A percentile compares a stretch with the other conserved stretches of the same genome.
Evolutionary conservation across 768 basidiomycete species (phyloP).

Genomic region (Auriscalpium orientale): DNA sequence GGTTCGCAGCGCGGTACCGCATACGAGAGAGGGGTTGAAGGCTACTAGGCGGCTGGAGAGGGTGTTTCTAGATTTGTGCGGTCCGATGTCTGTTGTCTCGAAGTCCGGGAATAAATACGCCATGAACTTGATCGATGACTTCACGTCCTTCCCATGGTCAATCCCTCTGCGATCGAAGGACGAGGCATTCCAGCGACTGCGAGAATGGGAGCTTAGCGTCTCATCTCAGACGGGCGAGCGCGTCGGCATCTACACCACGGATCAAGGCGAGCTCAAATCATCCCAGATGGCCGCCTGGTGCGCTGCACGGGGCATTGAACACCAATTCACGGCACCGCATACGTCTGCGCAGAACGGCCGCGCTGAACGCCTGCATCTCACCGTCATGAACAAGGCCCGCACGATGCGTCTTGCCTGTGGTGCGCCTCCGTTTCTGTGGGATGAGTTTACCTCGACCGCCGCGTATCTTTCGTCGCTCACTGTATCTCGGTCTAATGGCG

Average conservation of each 20-base stretch:
- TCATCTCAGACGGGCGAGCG: not conserved
- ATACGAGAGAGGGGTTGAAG: not conserved
- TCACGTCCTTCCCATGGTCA: not conserved
- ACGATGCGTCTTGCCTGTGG: not conserved
- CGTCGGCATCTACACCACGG: not conserved
- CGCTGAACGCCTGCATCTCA: not conserved
- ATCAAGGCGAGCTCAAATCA: not conserved
- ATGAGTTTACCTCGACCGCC: not conserved
- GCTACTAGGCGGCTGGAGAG: not conserved
- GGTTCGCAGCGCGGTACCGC: not conserved
- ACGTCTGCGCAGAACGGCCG: not conserved
- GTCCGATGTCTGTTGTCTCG: not conserved
- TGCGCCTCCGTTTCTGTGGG: not conserved
- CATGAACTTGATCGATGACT: constrained; percentile 1
- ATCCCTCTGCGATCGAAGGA: not conserved
- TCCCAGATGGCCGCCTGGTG: not conserved
- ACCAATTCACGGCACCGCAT: not conserved
- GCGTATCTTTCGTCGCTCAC: not conserved
- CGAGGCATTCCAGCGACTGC: not conserved
- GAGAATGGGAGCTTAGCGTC: not conserved
- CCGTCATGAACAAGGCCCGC: not conserved
- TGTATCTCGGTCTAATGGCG: constrained; percentile 7
- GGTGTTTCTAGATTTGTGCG: not conserved
- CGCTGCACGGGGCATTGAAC: not conserved
- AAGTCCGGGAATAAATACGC: not conserved